These are phyloP conservation scores for Lojkania enalia DNA, from an alignment of 2,329 filamentous ascomycete species.

Conservation along the genomic window DNA sequence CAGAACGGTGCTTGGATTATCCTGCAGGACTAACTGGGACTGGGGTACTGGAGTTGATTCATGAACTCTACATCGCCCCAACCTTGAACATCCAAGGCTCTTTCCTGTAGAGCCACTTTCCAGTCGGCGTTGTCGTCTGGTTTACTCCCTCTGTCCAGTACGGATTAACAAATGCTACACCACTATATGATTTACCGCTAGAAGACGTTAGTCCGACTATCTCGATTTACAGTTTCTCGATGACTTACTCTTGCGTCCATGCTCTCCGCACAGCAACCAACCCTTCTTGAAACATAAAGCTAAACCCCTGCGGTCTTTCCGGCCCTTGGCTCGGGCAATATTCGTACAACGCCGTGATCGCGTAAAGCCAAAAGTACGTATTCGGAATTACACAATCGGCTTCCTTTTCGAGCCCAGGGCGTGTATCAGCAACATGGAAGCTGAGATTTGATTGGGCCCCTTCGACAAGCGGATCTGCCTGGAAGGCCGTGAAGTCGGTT, in stretches of 20 bases:
- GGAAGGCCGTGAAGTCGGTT: constrained; percentile 18
- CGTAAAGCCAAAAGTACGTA: constrained; percentile 20
- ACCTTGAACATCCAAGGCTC: not conserved
- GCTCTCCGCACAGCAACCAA: not conserved
- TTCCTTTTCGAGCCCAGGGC: constrained; percentile 5
- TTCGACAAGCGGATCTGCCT: constrained; percentile 15
- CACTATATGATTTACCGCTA: too few relatives aligned
- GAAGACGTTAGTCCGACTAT: too few relatives aligned
- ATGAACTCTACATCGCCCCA: too few relatives aligned
- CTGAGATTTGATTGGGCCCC: constrained; percentile 17
- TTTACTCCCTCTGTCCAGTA: not conserved
- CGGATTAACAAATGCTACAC: too few relatives aligned
- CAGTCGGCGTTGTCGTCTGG: not conserved
- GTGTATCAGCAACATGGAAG: constrained; percentile 16
- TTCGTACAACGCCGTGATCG: constrained; percentile 19
- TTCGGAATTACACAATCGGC: constrained; percentile 14
- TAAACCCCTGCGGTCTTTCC: not conserved
- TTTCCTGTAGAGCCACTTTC: not conserved
- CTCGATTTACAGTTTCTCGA: too few relatives aligned
- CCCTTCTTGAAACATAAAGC: not conserved
- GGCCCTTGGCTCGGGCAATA: constrained; percentile 7
- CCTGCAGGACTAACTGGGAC: too few relatives aligned
- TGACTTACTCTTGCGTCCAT: not conserved
- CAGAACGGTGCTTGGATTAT: too few relatives aligned
- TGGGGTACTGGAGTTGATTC: too few relatives aligned